Base-by-base conservation (phyloP, 1,139 yeast genomes). In the Petasospora rhodanensis region DNA sequence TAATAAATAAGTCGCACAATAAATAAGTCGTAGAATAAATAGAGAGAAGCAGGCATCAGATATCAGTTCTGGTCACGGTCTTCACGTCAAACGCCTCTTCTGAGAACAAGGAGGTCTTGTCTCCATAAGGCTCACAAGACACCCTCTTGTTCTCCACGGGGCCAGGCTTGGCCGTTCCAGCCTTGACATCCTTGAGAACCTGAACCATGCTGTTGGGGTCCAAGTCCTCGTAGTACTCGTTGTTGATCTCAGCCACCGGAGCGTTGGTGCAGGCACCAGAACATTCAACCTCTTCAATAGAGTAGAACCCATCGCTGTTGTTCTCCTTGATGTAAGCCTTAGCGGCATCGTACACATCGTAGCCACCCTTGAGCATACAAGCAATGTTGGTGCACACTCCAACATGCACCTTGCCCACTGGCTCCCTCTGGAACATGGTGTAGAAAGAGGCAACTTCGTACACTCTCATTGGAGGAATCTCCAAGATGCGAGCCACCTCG, bases 401-500 rank as follows among this genome's bases (percentile, higher is more conserved):
- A 41, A 85, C 62, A 56, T 82, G 83, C 59, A 76, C 82, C 57
- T 84, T 83, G 45, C 95, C 95, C 74, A 85, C 78, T 35, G 95
- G 95, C 49, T 74, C 70, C 61, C 94, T 77, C 64, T 83, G 83
- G 67, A 79, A 85, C 95, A 85, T 85, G 52, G 95, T 84, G 65
- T 85, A 85, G 65, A 85, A 85, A 30, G 95, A 82, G 25, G 95
- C 95, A 41, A 85, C 95, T 60, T 85, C 95, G 60, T 85, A 85
- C 20, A 85, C 95, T 66, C 95, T 76, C 95, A 85, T 85, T 44
- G 95, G 95, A 20, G 95, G 95, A 80, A 85, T 81, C 54, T 84
- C 91, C 54, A 84, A 71, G 54, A 81, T 56, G 61, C 80, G 76
- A 41, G 95, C 95, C 27, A 85, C 95, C 57, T 89, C 87, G 65